Evolutionary conservation across 148 eudicot species (phyloP).

Genomic region (Arctostaphylos glauca): DNA sequence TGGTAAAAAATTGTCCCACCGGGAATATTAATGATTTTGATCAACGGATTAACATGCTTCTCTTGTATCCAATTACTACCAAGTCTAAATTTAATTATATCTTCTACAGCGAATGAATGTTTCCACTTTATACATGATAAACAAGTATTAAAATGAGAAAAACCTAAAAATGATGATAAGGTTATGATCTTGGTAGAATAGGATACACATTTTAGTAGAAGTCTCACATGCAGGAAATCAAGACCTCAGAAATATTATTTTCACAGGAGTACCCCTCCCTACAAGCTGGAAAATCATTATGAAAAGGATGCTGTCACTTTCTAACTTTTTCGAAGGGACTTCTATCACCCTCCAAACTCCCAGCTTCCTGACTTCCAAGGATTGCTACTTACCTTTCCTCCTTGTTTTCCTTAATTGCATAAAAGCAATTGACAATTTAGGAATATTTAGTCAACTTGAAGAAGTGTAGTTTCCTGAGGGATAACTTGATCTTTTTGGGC

Average conservation of each 20-base stretch:
- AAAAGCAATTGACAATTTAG: background rate
- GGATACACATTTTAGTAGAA: background rate
- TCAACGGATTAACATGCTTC: background rate
- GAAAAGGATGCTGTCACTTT: no score
- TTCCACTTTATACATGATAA: background rate
- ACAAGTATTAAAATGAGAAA: background rate
- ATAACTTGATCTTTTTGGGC: slow-evolving; percentile 5
- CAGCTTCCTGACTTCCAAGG: background rate
- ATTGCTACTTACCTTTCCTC: background rate
- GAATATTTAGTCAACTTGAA: background rate
- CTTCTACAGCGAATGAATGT: background rate
- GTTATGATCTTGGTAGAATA: background rate
- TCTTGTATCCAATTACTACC: background rate
- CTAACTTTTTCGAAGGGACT: no score
- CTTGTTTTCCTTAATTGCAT: background rate
- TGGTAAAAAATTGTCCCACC: background rate
- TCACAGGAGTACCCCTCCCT: background rate
- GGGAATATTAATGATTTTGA: background rate
- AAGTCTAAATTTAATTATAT: no score
- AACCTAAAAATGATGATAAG: background rate
- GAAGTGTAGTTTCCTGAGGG: background rate
- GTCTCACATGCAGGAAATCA: background rate
- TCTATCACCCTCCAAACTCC: no score
- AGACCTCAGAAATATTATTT: background rate
- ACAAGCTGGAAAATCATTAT: background rate